Percentiles rank a stretch among this genome's conserved stretches.
Conservation (phyloP, 139 green algal genomes). For the Deuterostichococcus epilithicus region DNA sequence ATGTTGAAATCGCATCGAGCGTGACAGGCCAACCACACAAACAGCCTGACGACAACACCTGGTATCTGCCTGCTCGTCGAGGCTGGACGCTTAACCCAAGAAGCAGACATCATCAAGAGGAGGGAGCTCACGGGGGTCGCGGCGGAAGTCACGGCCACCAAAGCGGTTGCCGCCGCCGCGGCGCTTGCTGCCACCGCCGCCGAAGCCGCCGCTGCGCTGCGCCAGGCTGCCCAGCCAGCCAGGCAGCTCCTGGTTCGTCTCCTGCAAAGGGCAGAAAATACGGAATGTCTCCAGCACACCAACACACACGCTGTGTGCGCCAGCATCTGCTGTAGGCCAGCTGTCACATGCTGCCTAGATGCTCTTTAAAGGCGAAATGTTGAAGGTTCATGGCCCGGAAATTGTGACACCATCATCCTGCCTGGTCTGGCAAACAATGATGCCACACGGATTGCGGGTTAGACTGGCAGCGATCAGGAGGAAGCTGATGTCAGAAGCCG, state of each 20-base stretch:
- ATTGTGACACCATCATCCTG: no score
- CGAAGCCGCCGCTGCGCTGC: conserved; percentile 33
- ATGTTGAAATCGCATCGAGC: neutral
- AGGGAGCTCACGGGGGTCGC: conserved; percentile 48
- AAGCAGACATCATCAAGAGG: conserved; percentile 1
- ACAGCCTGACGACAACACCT: neutral
- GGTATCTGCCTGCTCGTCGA: no score
- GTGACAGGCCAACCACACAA: neutral
- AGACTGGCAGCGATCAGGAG: no score
- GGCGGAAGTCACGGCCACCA: conserved; percentile 87
- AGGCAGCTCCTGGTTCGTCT: conserved; percentile 96
- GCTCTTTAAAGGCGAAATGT: no score
- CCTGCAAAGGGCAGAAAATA: conserved; percentile 34
- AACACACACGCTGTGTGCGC: no score
- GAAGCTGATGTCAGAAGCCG: no score
- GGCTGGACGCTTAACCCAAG: no score
- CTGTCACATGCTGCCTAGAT: no score
- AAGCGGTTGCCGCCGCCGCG: conserved; percentile 63
- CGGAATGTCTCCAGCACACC: neutral
- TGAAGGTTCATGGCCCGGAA: no score
- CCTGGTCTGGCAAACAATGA: no score
- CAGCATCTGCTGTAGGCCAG: no score
- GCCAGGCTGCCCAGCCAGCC: conserved; percentile 84
- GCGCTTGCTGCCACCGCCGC: conserved; percentile 46
- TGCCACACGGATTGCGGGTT: no score